Conservation (phyloP, 1,284 basidiomycete species). For the Ceratobasidium sp. region DNA sequence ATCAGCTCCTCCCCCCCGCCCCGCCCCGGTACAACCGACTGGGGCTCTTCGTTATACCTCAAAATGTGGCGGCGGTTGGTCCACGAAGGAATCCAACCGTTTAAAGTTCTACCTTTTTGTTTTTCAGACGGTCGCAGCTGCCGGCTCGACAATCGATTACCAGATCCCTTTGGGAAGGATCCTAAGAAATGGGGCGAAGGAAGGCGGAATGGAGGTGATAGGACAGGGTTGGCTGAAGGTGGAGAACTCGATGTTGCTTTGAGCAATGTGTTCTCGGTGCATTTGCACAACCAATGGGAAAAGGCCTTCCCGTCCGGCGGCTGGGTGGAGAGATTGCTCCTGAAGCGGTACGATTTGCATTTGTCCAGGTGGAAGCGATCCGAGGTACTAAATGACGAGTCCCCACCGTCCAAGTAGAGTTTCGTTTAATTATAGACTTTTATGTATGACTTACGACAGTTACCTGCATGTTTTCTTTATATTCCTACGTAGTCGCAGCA, state of each 20-base stretch:
- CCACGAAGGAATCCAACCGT: slow-evolving; percentile 77
- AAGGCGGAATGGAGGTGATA: slow-evolving; percentile 60
- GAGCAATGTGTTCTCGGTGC: slow-evolving; percentile 83
- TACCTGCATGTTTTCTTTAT: slow-evolving; percentile 39
- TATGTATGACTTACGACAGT: slow-evolving; percentile 31
- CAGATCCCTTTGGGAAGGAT: slow-evolving; percentile 85
- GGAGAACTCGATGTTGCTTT: slow-evolving; percentile 76
- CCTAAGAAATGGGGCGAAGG: slow-evolving; percentile 68
- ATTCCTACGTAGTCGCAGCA: slow-evolving; percentile 22
- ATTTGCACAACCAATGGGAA: slow-evolving; percentile 94
- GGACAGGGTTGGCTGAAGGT: slow-evolving; percentile 65
- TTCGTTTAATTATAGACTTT: slow-evolving; percentile 30
- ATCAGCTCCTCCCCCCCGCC: slow-evolving; percentile 83
- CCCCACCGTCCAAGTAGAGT: slow-evolving; percentile 14
- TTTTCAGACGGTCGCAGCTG: slow-evolving; percentile 91
- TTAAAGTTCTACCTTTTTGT: slow-evolving; percentile 92
- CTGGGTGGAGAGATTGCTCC: slow-evolving; percentile 82
- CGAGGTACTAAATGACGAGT: slow-evolving; percentile 19
- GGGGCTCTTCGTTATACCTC: slow-evolving; percentile 90
- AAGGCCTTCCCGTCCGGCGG: slow-evolving; percentile 80
- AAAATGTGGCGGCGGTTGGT: slow-evolving; percentile 88
- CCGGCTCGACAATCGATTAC: slow-evolving; percentile 88
- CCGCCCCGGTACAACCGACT: slow-evolving; percentile 83
- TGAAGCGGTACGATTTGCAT: slow-evolving; percentile 65
- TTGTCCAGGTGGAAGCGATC: slow-evolving; percentile 44